phyloP scores from a whole-genome alignment of 352 stramenopile species.

The Pythium phragmitis region DNA sequence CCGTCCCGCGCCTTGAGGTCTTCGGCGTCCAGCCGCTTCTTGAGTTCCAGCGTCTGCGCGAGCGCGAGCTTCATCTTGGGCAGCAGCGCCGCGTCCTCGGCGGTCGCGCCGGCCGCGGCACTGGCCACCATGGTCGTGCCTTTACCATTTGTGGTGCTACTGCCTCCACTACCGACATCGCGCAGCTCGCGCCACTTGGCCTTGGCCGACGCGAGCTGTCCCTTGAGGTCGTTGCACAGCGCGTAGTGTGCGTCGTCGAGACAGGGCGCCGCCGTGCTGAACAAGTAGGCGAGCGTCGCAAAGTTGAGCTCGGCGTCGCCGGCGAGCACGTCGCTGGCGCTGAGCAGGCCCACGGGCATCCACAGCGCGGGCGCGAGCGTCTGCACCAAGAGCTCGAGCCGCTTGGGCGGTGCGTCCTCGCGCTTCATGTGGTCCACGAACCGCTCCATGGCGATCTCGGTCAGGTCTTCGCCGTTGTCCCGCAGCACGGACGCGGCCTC shows the following conservation, averaged over 20 bases:
- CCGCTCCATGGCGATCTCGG: slow-evolving; percentile 71
- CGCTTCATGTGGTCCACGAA: slow-evolving; percentile 63
- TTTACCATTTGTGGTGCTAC: background rate
- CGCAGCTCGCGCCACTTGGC: slow-evolving; percentile 63
- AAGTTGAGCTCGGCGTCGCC: slow-evolving; percentile 81
- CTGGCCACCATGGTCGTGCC: slow-evolving; percentile 4
- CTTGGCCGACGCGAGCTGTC: slow-evolving; percentile 53
- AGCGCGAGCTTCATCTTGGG: slow-evolving; percentile 67
- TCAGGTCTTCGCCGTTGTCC: slow-evolving; percentile 80
- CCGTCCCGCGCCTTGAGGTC: slow-evolving; percentile 60
- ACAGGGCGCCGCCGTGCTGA: slow-evolving; percentile 57
- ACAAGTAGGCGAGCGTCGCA: slow-evolving; percentile 65
- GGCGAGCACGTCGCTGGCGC: slow-evolving; percentile 64
- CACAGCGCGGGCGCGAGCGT: slow-evolving; percentile 74
- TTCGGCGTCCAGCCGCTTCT: slow-evolving; percentile 58
- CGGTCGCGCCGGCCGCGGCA: no score
- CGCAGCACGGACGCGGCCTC: slow-evolving; percentile 59
- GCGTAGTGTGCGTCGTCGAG: slow-evolving; percentile 50
- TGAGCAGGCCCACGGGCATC: slow-evolving; percentile 57
- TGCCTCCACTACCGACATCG: background rate
- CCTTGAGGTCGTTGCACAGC: slow-evolving; percentile 50
- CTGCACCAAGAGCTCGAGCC: slow-evolving; percentile 68
- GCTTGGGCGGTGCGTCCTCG: slow-evolving; percentile 50
- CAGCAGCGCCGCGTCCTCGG: slow-evolving; percentile 32
- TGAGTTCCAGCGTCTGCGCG: slow-evolving; percentile 75